These are phyloP conservation scores for Hymenoscyphus fraxineus DNA, from an alignment of 2,329 filamentous ascomycete species.

Conservation along the genomic window DNA sequence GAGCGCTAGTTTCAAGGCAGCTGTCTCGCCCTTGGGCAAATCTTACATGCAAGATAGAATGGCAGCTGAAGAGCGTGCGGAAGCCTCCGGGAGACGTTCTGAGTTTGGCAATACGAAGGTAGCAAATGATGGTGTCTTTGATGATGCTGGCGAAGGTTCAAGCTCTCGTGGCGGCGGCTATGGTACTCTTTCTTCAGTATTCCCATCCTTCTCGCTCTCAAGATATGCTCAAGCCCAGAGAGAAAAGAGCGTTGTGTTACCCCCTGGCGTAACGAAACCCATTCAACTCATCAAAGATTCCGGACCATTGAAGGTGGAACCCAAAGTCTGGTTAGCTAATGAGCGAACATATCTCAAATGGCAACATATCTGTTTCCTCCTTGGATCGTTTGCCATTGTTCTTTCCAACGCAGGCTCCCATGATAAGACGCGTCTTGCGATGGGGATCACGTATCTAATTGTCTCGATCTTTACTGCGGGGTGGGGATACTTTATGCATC, in stretches of 20 bases:
- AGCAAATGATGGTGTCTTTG: conserved; percentile 13
- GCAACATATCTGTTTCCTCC: conserved; percentile 89
- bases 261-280: conserved; percentile 84
- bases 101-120: conserved; percentile 25
- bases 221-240: conserved; percentile 64
- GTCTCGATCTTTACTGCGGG: conserved; percentile 78
- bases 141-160: conserved; percentile 39
- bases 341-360: conserved; percentile 98
- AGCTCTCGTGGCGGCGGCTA: conserved; percentile 40
- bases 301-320: conserved; percentile 87
- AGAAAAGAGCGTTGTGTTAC: conserved; percentile 54
- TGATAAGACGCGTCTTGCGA: conserved; percentile 69
- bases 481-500: conserved; percentile 87
- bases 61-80: conserved; percentile 40
- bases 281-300: conserved; percentile 90
- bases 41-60: conserved; percentile 59
- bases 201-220: conserved; percentile 78
- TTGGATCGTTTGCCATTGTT: conserved; percentile 78
- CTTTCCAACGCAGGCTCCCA: conserved; percentile 84
- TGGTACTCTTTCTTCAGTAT: conserved; percentile 63
- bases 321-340: conserved; percentile 98
- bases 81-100: conserved; percentile 29
- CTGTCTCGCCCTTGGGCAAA: conserved; percentile 63
- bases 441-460: conserved; percentile 78
- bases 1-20: conserved; percentile 52